Percentiles rank a stretch among this genome's conserved stretches.
Conservation (phyloP, 768 basidiomycete genomes). For the Artomyces pyxidatus region DNA sequence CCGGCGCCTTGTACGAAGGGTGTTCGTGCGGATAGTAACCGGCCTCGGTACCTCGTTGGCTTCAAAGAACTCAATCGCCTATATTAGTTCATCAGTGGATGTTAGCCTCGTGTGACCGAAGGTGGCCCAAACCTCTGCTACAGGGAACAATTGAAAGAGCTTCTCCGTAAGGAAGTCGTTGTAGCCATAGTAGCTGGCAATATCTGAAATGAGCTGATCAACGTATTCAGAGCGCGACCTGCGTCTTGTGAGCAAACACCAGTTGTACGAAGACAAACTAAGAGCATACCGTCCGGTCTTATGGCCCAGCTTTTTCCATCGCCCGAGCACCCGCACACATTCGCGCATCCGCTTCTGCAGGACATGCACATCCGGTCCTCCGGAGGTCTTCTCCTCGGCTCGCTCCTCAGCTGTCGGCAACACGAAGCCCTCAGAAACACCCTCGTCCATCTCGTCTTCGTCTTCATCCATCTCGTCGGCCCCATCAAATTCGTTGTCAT, state of each 20-base stretch:
- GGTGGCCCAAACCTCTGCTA: slow-evolving; percentile 63
- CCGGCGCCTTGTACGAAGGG: slow-evolving; percentile 83
- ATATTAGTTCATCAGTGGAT: slow-evolving; percentile 1
- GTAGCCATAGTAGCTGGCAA: slow-evolving; percentile 95
- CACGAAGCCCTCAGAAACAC: slow-evolving; percentile 43
- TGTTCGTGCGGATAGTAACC: slow-evolving; percentile 97
- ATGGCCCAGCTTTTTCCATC: slow-evolving; percentile 61
- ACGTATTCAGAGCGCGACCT: slow-evolving; percentile 89
- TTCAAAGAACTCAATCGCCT: slow-evolving; percentile 99
- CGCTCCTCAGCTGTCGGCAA: slow-evolving; percentile 67
- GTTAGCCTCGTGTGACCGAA: not conserved
- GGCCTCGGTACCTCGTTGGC: slow-evolving; percentile 94
- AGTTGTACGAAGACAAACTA: not conserved
- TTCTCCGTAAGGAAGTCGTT: slow-evolving; percentile 94
- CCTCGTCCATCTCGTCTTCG: slow-evolving; percentile 29
- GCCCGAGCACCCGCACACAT: slow-evolving; percentile 62
- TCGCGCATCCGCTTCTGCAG: slow-evolving; percentile 77
- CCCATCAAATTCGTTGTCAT: slow-evolving; percentile 43
- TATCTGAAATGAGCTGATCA: slow-evolving; percentile 81
- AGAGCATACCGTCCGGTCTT: slow-evolving; percentile 50
- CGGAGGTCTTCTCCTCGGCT: slow-evolving; percentile 60
- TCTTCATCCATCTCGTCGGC: slow-evolving; percentile 29
- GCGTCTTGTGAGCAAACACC: slow-evolving; percentile 15
- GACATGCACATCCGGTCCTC: slow-evolving; percentile 63
- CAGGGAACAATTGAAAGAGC: slow-evolving; percentile 87